These are phyloP conservation scores for Exophiala viscosa DNA, from an alignment of 2,329 filamentous ascomycete genomes.

Conservation along the genomic window DNA sequence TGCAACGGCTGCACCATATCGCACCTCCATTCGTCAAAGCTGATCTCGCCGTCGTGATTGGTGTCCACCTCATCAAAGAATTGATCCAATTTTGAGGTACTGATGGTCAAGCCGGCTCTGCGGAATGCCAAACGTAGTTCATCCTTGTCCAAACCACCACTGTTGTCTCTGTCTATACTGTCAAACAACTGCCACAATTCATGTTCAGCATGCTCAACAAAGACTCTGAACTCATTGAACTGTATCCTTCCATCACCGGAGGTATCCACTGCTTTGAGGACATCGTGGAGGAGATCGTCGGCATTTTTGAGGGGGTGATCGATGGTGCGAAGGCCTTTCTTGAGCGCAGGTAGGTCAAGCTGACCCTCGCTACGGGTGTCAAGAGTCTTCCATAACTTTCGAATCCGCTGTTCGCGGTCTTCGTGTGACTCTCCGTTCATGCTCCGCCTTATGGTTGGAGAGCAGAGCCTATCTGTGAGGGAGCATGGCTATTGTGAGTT, in stretches of 20 bases:
- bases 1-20: conserved; percentile 33
- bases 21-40: conserved; percentile 95
- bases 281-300: conserved; percentile 74
- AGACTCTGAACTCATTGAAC: conserved; percentile 85
- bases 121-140: conserved; percentile 78
- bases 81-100: conserved; percentile 69
- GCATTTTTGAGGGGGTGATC: conserved; percentile 96
- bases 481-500: conserved; percentile 20
- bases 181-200: conserved; percentile 79
- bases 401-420: conserved; percentile 75
- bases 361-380: conserved; percentile 73
- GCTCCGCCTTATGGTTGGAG: conserved; percentile 37
- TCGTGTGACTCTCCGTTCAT: conserved; percentile 74
- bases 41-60: conserved; percentile 82
- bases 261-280: conserved; percentile 78
- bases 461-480: conserved; percentile 24
- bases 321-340: conserved; percentile 79
- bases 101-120: conserved; percentile 72
- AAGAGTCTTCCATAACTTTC: conserved; percentile 77
- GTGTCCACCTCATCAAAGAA: conserved; percentile 90
- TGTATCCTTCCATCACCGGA: conserved; percentile 87
- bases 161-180: conserved; percentile 78
- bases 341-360: conserved; percentile 78
- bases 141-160: conserved; percentile 80
- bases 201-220: conserved; percentile 81